Conservation (phyloP, 83 land plant genomes). For the Larix sibirica region DNA sequence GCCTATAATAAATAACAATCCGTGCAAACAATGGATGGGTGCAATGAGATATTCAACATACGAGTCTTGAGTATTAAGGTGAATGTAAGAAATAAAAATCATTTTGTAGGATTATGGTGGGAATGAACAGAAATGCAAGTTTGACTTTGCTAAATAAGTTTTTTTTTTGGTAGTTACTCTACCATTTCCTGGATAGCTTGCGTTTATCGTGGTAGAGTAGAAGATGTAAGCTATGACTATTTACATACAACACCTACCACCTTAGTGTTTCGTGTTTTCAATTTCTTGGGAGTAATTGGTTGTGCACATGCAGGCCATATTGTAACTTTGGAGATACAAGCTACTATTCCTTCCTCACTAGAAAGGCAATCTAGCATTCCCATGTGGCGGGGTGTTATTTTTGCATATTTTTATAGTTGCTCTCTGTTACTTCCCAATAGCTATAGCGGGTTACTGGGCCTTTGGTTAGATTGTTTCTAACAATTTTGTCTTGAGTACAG, state of each 20-base stretch:
- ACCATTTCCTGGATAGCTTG: slow-evolving; percentile 72
- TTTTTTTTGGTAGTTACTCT: slow-evolving; percentile 51
- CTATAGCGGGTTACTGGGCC: slow-evolving; percentile 59
- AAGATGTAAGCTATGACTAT: slow-evolving; percentile 54
- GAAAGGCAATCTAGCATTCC: slow-evolving; percentile 58
- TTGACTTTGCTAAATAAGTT: background rate
- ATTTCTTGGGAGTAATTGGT: slow-evolving; percentile 79
- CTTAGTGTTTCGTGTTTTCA: slow-evolving; percentile 61
- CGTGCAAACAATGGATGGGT: no score
- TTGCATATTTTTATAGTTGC: slow-evolving; percentile 52
- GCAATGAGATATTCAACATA: no score
- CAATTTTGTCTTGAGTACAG: slow-evolving; percentile 18
- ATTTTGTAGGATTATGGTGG: no score
- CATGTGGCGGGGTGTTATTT: slow-evolving; percentile 57
- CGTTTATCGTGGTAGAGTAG: slow-evolving; percentile 39
- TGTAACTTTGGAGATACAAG: slow-evolving; percentile 94
- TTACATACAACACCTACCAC: slow-evolving; percentile 28
- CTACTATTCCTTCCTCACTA: slow-evolving; percentile 67
- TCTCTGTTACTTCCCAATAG: slow-evolving; percentile 46
- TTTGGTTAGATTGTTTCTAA: slow-evolving; percentile 30
- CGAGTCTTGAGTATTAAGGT: no score
- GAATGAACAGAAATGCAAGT: background rate
- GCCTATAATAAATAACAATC: no score
- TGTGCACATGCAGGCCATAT: slow-evolving; percentile 97
- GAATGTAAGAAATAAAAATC: no score